phyloP scores from a whole-genome alignment of 2,329 filamentous ascomycete genomes.

The Ophiostoma ulmi region DNA sequence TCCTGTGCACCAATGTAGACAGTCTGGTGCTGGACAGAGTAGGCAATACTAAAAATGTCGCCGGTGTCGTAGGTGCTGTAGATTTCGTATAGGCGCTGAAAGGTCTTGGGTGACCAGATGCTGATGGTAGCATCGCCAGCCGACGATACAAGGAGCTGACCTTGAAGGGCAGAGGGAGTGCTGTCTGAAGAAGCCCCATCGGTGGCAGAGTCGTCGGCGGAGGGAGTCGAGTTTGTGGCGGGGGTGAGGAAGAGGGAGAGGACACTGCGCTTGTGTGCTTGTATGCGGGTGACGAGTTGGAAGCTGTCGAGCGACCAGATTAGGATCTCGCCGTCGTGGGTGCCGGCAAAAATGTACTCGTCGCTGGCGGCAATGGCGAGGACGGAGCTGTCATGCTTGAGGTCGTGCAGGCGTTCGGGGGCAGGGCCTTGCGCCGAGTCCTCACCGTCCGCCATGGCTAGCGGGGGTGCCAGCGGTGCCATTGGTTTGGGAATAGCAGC shows the following conservation, averaged over 20 bases:
- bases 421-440: conserved; percentile 27
- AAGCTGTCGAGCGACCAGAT: conserved; percentile 89
- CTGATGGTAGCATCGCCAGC: conserved; percentile 92
- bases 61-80: conserved; percentile 93
- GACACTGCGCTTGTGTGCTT: conserved; percentile 88
- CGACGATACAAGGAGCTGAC: conserved; percentile 73
- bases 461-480: conserved; percentile 26
- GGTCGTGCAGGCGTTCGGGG: conserved; percentile 67
- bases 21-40: conserved; percentile 71
- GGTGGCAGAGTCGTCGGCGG: background rate
- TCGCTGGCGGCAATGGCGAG: conserved; percentile 77
- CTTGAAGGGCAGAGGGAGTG: conserved; percentile 44
- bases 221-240: conserved; percentile 43
- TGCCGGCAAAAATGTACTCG: conserved; percentile 81
- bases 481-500: conserved; percentile 23
- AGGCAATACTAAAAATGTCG: conserved; percentile 92
- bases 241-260: conserved; percentile 76
- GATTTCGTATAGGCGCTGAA: conserved; percentile 77
- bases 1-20: conserved; percentile 93
- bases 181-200: conserved; percentile 44
- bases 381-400: conserved; percentile 72
- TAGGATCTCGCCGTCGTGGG: conserved; percentile 87
- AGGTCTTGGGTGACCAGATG: conserved; percentile 76
- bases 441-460: conserved; percentile 26
- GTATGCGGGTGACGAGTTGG: conserved; percentile 69